phyloP scores from a whole-genome alignment of 2,329 filamentous ascomycete genomes.

The Xylogone sp. region DNA sequence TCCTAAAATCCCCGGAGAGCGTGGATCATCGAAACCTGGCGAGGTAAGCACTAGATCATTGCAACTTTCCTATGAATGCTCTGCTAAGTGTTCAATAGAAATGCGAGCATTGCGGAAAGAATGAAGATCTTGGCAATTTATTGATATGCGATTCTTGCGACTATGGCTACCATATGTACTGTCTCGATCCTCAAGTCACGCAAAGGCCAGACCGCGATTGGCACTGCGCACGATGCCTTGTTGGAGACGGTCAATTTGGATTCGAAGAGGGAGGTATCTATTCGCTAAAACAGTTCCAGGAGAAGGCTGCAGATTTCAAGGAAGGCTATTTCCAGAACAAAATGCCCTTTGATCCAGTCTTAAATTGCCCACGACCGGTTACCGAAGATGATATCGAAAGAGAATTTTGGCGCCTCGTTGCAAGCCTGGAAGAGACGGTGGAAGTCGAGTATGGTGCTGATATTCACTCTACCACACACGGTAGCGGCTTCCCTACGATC shows the following conservation, averaged over 20 bases:
- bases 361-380: conserved; percentile 75
- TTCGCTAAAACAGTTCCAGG: conserved; percentile 91
- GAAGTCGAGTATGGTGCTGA: conserved; percentile 98
- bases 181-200: conserved; percentile 81
- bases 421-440: conserved; percentile 89
- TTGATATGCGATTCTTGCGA: conserved; percentile 91
- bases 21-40: conserved; percentile 35
- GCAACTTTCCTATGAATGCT: conserved; percentile 33
- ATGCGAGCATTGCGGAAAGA: conserved; percentile 83
- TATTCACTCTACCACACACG: conserved; percentile 96
- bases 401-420: conserved; percentile 95
- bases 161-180: conserved; percentile 79
- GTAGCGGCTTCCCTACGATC: conserved; percentile 92
- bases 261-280: conserved; percentile 97
- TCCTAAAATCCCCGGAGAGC: conserved; percentile 57
- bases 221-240: conserved; percentile 93
- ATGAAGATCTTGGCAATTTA: conserved; percentile 67
- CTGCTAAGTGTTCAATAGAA: conserved; percentile 46
- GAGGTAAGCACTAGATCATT: conserved; percentile 50
- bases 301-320: conserved; percentile 94
- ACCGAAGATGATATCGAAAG: conserved; percentile 94
- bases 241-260: conserved; percentile 93
- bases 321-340: conserved; percentile 88
- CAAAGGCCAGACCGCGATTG: conserved; percentile 80
- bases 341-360: conserved; percentile 80